Evolutionary conservation across 352 stramenopile species (phyloP), one percentile per base, ranked within the genome.

Genomic region (Phytophthora chlamydospora): DNA sequence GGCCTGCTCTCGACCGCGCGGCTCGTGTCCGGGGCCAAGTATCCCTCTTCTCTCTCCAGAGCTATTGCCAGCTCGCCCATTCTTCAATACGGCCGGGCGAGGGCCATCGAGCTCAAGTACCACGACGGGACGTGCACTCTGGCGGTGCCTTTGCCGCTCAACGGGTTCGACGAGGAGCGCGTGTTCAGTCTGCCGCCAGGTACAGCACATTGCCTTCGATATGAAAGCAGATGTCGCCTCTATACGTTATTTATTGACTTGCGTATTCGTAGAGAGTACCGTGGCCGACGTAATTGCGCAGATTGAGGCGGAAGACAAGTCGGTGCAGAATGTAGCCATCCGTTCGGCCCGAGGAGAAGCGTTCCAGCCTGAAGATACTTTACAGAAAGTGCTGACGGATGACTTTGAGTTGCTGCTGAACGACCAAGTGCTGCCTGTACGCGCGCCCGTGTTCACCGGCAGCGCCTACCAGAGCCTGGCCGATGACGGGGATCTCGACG

Each of bases 381-480:
- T 95, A 38, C 56, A 88, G 33, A 71, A 83, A 39, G 82, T 93
- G 12, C 58, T 92, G 44, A 90, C 75, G 32, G 84, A 92, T 55
- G 86, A 95, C 62, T 95, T 95, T 62, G 80, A 95, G 65, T 59
- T 95, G 10, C 41, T 91, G 21, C 68, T 95, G 47, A 95, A 95
- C 66, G 86, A 90, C 44, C 78, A 82, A 48, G 80, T 91, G 53
- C 70, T 92, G 12, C 79, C 78, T 1, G 83, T 95, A 6, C 75
- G 78, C 3, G 86, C 83, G 0, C 83, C 86, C 1, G 86, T 90
- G 24, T 91, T 90, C 52, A 80, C 78, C 0, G 81, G 85, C 47
- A 85, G 83, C 52, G 79, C 83, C 12, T 95, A 93, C 67, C 75
- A 76, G 27, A 93, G 79, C 61, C 36, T 91, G 47, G 59, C 81